Percentiles rank a stretch among this genome's conserved stretches.
Conservation (phyloP, 2,329 filamentous ascomycete genomes). For the Cercospora berteroae region DNA sequence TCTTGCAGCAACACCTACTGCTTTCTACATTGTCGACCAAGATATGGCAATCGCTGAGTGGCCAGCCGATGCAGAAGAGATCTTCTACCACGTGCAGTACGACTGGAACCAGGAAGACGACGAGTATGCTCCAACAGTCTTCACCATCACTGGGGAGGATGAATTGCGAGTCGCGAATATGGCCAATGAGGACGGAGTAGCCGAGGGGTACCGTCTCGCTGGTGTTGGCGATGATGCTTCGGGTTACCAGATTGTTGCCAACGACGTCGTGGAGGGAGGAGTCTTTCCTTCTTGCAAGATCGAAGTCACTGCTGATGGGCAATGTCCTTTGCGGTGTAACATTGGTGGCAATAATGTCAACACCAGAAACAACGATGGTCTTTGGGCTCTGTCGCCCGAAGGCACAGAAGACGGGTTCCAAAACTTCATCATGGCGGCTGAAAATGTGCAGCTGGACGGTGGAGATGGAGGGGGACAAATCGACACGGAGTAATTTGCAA, state of each 20-base stretch:
- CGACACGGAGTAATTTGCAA: not conserved
- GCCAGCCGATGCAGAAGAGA: slow-evolving; percentile 4
- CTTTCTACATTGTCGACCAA: slow-evolving; percentile 4
- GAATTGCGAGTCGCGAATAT: not conserved
- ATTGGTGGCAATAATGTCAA: not conserved
- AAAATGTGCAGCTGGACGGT: not conserved
- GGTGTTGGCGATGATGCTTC: not conserved
- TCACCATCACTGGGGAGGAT: slow-evolving; percentile 1
- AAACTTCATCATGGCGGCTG: slow-evolving; percentile 4
- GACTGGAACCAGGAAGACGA: not conserved
- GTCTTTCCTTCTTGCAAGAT: not conserved
- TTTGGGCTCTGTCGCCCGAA: not conserved
- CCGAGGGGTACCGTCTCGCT: not conserved
- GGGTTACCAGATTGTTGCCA: slow-evolving; percentile 2
- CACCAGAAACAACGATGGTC: not conserved
- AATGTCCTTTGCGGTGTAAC: slow-evolving; percentile 3
- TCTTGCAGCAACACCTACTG: slow-evolving; percentile 5
- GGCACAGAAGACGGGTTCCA: not conserved
- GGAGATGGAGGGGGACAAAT: not conserved
- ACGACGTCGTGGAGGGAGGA: not conserved
- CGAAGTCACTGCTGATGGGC: slow-evolving; percentile 3
- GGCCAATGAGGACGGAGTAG: not conserved
- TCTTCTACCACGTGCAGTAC: slow-evolving; percentile 1
- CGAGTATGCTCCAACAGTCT: slow-evolving; percentile 4
- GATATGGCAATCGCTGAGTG: slow-evolving; percentile 9